Evolutionary conservation across 805 yeast species (phyloP).

Genomic region (Monosporozyma aerobia): DNA sequence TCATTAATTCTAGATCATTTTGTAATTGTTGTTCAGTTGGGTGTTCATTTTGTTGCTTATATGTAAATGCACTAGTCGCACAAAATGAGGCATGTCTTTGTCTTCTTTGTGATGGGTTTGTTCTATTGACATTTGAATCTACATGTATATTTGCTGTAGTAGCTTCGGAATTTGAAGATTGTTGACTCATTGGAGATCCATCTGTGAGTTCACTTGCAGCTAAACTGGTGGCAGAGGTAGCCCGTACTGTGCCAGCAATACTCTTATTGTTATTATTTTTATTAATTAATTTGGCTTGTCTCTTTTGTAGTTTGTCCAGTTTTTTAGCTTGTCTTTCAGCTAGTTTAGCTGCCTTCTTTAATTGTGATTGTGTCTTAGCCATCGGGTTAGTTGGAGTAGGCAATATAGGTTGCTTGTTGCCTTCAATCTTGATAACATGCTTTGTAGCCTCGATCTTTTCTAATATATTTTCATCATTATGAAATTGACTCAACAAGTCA

Average conservation of each 20-base stretch:
- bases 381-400: conserved; percentile 29
- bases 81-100: conserved; percentile 38
- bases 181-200: not conserved
- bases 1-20: conserved; percentile 11
- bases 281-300: not conserved
- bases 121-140: conserved; percentile 4
- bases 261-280: not conserved
- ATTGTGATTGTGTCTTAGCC: conserved; percentile 25
- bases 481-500: not conserved
- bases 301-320: conserved; percentile 1
- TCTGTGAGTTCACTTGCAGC: not conserved
- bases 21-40: conserved; percentile 10
- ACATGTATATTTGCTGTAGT: not conserved
- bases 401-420: conserved; percentile 32
- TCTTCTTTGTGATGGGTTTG: not conserved
- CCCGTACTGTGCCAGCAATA: not conserved
- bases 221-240: not conserved
- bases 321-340: conserved; percentile 8
- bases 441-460: conserved; percentile 7
- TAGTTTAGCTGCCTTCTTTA: conserved; percentile 21
- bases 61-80: conserved; percentile 35
- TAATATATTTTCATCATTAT: not conserved
- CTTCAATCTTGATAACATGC: conserved; percentile 32
- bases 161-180: not conserved
- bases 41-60: conserved; percentile 12